Evolutionary conservation across 805 yeast species (phyloP).

Genomic region (Wickerhamiella parazyma): DNA sequence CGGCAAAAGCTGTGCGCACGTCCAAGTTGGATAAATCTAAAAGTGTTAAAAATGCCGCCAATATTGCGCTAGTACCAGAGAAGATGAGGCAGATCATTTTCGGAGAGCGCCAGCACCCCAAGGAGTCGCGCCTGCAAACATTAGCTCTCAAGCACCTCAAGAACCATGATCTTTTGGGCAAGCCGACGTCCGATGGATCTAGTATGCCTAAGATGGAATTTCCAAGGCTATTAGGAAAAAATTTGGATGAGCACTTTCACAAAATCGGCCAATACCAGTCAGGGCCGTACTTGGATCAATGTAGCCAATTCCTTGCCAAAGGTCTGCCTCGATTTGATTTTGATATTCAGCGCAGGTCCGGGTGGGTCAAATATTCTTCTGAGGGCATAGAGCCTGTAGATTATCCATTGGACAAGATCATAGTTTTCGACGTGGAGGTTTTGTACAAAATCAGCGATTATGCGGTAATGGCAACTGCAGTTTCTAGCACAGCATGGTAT

Average conservation of each 20-base stretch:
- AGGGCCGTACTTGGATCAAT: slow-evolving; percentile 45
- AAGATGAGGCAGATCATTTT: slow-evolving; percentile 13
- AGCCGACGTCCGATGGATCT: slow-evolving; percentile 11
- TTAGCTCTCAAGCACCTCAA: slow-evolving; percentile 15
- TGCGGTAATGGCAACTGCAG: slow-evolving; percentile 73
- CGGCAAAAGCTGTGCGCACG: neutral
- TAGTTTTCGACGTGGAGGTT: slow-evolving; percentile 85
- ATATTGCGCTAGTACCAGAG: slow-evolving; percentile 9
- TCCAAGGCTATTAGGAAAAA: slow-evolving; percentile 60
- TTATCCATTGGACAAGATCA: slow-evolving; percentile 54
- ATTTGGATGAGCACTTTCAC: slow-evolving; percentile 76
- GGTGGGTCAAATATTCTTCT: slow-evolving; percentile 65
- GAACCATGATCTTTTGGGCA: slow-evolving; percentile 12
- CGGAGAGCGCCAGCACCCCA: slow-evolving; percentile 10
- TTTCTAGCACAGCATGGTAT: slow-evolving; percentile 71
- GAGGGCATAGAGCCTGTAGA: slow-evolving; percentile 48
- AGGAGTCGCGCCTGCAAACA: neutral
- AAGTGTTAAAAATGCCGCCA: slow-evolving; percentile 5
- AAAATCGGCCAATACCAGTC: slow-evolving; percentile 43
- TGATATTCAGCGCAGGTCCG: slow-evolving; percentile 42
- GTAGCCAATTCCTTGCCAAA: slow-evolving; percentile 30
- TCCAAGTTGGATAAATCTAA: neutral
- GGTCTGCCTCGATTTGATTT: slow-evolving; percentile 32
- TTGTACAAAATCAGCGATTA: slow-evolving; percentile 60
- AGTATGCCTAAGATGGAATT: slow-evolving; percentile 25